A percentile compares a stretch with the other conserved stretches of the same genome.
phyloP scores from a whole-genome alignment of 1,284 basidiomycete species.

The Coniophora puteana region DNA sequence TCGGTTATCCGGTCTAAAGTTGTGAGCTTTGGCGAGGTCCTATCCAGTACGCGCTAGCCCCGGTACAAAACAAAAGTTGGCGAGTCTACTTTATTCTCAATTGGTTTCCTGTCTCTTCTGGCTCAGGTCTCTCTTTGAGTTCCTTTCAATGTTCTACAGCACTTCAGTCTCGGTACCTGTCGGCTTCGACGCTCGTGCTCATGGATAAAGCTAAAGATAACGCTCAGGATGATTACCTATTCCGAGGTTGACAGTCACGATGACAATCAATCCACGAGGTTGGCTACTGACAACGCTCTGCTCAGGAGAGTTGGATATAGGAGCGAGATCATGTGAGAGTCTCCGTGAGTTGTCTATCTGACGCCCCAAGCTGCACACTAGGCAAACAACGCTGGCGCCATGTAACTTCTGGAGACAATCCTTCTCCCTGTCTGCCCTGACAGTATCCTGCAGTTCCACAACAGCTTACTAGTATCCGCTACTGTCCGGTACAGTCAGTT shows the following conservation, averaged over 20 bases:
- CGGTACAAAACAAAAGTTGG: too few species aligned
- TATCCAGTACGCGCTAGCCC: too few species aligned
- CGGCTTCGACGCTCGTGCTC: too few species aligned
- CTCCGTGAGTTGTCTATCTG: conserved; percentile 42
- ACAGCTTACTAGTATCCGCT: conserved; percentile 60
- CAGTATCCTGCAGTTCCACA: conserved; percentile 61
- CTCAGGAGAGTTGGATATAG: conserved; percentile 69
- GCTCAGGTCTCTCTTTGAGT: too few species aligned
- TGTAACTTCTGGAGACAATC: conserved; percentile 57
- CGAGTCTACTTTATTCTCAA: too few species aligned
- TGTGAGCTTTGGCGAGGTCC: too few species aligned
- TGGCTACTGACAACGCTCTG: conserved; percentile 40
- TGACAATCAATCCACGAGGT: too few species aligned
- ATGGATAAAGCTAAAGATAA: conserved; percentile 10
- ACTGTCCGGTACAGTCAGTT: conserved; percentile 41
- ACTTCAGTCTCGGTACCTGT: too few species aligned
- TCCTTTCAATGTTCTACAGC: too few species aligned
- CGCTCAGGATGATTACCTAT: conserved; percentile 6
- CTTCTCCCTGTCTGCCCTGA: conserved; percentile 71
- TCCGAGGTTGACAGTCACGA: conserved; percentile 5
- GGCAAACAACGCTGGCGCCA: not conserved
- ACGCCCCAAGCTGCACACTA: not conserved
- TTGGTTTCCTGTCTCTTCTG: too few species aligned
- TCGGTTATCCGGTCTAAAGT: too few species aligned
- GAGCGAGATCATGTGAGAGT: conserved; percentile 70